Evolutionary conservation across 352 stramenopile genomes (phyloP).

Genomic region (Poterioochromonas sp.): DNA sequence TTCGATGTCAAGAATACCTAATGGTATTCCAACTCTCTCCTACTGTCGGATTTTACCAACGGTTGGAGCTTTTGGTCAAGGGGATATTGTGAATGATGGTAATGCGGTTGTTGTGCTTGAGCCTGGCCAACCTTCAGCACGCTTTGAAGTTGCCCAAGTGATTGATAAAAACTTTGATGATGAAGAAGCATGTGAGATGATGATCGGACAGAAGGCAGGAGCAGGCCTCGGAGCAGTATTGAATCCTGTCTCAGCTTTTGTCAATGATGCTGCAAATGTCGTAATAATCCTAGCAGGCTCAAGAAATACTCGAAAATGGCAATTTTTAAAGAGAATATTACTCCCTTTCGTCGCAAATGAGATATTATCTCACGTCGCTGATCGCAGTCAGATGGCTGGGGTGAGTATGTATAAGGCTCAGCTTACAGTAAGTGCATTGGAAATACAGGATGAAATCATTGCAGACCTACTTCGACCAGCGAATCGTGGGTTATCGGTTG

Average conservation of each 20-base stretch:
- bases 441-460: slow-evolving; percentile 26
- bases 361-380: not conserved
- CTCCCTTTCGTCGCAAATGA: slow-evolving; percentile 23
- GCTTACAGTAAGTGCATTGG: not conserved
- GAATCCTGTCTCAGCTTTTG: slow-evolving; percentile 22
- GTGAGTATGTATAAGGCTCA: not conserved
- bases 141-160: slow-evolving; percentile 17
- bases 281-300: slow-evolving; percentile 6
- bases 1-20: no score
- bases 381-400: not conserved
- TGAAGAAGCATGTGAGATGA: slow-evolving; percentile 15
- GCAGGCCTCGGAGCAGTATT: not conserved
- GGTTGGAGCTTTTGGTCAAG: not conserved
- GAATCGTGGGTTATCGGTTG: not conserved
- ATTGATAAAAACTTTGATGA: not conserved
- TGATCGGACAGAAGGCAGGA: not conserved
- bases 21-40: not conserved
- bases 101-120: not conserved
- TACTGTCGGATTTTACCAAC: not conserved
- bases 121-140: not conserved
- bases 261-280: not conserved
- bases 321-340: not conserved
- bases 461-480: slow-evolving; percentile 1
- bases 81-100: slow-evolving; percentile 6
- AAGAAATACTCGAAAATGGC: slow-evolving; percentile 4